Evolutionary conservation across 352 stramenopile species (phyloP).

Genomic region (Phytophthora parvispora): DNA sequence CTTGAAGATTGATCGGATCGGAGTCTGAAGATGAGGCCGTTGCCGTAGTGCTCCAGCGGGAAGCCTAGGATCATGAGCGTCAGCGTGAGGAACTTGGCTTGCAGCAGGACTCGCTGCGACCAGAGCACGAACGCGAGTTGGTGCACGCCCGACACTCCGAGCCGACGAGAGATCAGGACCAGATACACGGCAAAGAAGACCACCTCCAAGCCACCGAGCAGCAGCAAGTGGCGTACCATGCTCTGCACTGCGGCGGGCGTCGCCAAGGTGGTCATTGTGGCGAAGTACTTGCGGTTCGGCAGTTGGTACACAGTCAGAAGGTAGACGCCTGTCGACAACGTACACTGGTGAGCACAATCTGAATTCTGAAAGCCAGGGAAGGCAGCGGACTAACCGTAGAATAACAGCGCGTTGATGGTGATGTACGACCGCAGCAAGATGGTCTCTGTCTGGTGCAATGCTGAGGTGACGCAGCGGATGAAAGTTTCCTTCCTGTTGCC

Average conservation of each 20-base stretch:
- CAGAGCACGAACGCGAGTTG: constrained; percentile 44
- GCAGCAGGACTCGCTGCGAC: constrained; percentile 31
- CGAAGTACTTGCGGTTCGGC: constrained; percentile 33
- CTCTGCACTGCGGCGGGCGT: constrained; percentile 8
- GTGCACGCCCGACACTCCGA: constrained; percentile 8
- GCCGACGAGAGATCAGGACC: constrained; percentile 6
- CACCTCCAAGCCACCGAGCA: constrained; percentile 20
- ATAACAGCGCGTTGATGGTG: not conserved
- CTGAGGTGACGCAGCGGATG: constrained; percentile 3
- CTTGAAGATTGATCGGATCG: constrained; percentile 2
- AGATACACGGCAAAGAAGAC: constrained; percentile 29
- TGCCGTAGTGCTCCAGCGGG: constrained; percentile 36
- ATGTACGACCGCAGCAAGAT: constrained; percentile 33
- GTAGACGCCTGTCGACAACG: constrained; percentile 19
- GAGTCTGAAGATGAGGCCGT: constrained; percentile 29
- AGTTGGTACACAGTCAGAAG: constrained; percentile 26
- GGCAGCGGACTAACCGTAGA: not conserved
- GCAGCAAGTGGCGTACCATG: constrained; percentile 13
- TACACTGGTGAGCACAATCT: not conserved
- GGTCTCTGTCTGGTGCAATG: constrained; percentile 31
- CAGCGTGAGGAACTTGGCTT: constrained; percentile 29
- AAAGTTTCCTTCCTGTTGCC: constrained; percentile 33
- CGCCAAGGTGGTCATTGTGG: constrained; percentile 28
- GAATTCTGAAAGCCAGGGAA: too few species aligned
- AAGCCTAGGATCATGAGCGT: constrained; percentile 36